A percentile compares a stretch with the other conserved stretches of the same genome.
phyloP scores from a whole-genome alignment of 2,329 filamentous ascomycete genomes.

The Clarireedia hainanense region DNA sequence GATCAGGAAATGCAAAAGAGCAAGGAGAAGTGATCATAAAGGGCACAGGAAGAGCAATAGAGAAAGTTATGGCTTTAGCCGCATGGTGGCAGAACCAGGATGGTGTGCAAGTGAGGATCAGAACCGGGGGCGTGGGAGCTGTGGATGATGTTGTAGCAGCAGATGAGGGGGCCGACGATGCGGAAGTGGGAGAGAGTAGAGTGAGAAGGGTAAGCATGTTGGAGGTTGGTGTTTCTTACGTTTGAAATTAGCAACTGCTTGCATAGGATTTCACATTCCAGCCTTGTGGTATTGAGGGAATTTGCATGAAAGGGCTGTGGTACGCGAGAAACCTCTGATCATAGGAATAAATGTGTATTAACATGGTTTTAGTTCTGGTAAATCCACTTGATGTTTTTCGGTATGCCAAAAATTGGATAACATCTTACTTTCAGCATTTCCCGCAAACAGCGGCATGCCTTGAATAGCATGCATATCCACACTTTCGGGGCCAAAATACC shows the following conservation, averaged over 20 bases:
- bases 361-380: too few species aligned
- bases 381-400: too few species aligned
- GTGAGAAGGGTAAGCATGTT: slow-evolving; percentile 25
- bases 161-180: slow-evolving; percentile 12
- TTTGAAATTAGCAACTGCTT: not conserved
- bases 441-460: too few species aligned
- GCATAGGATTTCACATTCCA: too few species aligned
- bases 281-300: too few species aligned
- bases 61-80: slow-evolving; percentile 24
- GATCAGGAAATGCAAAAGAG: slow-evolving; percentile 7
- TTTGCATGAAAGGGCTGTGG: too few species aligned
- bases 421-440: too few species aligned
- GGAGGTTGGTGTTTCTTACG: slow-evolving; percentile 22
- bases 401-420: too few species aligned
- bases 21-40: slow-evolving; percentile 25
- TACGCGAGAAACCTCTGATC: too few species aligned
- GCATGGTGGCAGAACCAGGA: slow-evolving; percentile 23
- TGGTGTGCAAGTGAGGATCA: slow-evolving; percentile 22
- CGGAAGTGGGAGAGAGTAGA: slow-evolving; percentile 18
- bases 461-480: too few species aligned
- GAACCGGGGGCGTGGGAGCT: slow-evolving; percentile 28
- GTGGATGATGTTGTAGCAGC: slow-evolving; percentile 28
- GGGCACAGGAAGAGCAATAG: slow-evolving; percentile 28
- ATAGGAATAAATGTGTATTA: too few species aligned
- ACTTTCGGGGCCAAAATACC: too few species aligned